These are phyloP conservation scores for Leccinum ochraceum DNA, from an alignment of 768 basidiomycete genomes.

Conservation along the genomic window DNA sequence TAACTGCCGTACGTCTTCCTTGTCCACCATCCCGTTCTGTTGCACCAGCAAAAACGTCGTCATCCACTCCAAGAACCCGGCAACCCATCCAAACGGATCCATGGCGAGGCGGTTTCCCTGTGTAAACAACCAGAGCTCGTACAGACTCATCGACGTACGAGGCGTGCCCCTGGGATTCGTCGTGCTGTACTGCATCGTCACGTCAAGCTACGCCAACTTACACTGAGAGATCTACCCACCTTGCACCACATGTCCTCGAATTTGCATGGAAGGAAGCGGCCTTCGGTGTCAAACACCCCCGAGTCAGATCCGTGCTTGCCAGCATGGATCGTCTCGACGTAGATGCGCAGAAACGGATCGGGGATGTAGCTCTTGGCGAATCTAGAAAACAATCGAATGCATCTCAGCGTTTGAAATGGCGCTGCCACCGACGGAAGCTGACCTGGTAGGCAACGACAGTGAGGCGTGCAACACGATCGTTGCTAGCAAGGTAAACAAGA, in stretches of 20 bases:
- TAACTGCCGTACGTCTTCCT: no score
- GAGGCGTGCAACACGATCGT: constrained; percentile 35
- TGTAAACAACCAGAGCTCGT: constrained; percentile 34
- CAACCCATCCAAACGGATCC: constrained; percentile 40
- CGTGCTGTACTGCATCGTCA: constrained; percentile 16
- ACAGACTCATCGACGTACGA: constrained; percentile 28
- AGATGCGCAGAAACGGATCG: constrained; percentile 44
- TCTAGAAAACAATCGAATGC: constrained; percentile 4
- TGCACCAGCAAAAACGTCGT: constrained; percentile 43
- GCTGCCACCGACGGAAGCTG: neutral
- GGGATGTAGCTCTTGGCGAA: constrained; percentile 31
- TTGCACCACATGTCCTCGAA: constrained; percentile 48
- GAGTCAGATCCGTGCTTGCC: constrained; percentile 47
- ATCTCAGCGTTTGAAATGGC: neutral
- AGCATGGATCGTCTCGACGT: constrained; percentile 36
- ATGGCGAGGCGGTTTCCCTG: constrained; percentile 35
- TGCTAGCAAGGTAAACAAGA: constrained; percentile 37
- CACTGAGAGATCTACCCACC: constrained; percentile 21
- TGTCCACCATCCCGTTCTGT: constrained; percentile 38
- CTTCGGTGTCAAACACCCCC: constrained; percentile 42
- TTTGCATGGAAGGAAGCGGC: constrained; percentile 41
- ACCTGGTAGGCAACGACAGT: constrained; percentile 39
- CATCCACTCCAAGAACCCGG: constrained; percentile 40
- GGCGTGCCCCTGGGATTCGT: constrained; percentile 10
- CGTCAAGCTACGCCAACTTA: neutral